Evolutionary conservation across 2,329 filamentous ascomycete species (phyloP).

Genomic region (Alternaria gansuensis): DNA sequence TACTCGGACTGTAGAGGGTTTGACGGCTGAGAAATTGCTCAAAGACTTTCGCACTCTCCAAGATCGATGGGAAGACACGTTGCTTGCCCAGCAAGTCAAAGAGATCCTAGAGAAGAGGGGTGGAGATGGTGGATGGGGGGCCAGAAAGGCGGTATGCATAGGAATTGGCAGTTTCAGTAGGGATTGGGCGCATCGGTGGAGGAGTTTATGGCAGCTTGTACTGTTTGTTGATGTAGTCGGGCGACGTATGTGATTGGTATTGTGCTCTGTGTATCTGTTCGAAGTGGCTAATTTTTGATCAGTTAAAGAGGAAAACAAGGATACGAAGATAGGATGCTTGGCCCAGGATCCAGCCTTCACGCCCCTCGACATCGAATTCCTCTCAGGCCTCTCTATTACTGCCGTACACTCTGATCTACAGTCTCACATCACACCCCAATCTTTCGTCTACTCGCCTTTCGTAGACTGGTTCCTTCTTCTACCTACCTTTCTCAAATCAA

Average conservation of each 20-base stretch:
- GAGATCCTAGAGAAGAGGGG: slow-evolving; percentile 17
- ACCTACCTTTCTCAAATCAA: slow-evolving; percentile 40
- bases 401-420: slow-evolving; percentile 28
- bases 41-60: slow-evolving; percentile 36
- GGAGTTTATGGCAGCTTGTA: slow-evolving; percentile 52
- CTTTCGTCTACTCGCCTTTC: slow-evolving; percentile 51
- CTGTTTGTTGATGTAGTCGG: slow-evolving; percentile 42
- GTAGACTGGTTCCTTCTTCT: slow-evolving; percentile 50
- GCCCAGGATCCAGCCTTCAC: slow-evolving; percentile 52
- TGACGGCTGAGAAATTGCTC: slow-evolving; percentile 39
- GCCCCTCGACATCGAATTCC: slow-evolving; percentile 42
- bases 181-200: slow-evolving; percentile 48
- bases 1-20: slow-evolving; percentile 26
- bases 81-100: slow-evolving; percentile 34
- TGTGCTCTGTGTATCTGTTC: background rate
- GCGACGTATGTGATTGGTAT: slow-evolving; percentile 14
- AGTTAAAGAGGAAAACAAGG: slow-evolving; percentile 8
- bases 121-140: slow-evolving; percentile 24
- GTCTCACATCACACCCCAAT: slow-evolving; percentile 26
- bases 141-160: slow-evolving; percentile 44
- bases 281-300: background rate
- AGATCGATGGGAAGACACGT: slow-evolving; percentile 36
- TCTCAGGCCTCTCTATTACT: slow-evolving; percentile 34
- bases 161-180: slow-evolving; percentile 50
- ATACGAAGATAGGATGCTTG: slow-evolving; percentile 28